Evolutionary conservation across 2,329 filamentous ascomycete species (phyloP), one percentile per base, ranked within the genome.

Genomic region (Ustulina deusta): DNA sequence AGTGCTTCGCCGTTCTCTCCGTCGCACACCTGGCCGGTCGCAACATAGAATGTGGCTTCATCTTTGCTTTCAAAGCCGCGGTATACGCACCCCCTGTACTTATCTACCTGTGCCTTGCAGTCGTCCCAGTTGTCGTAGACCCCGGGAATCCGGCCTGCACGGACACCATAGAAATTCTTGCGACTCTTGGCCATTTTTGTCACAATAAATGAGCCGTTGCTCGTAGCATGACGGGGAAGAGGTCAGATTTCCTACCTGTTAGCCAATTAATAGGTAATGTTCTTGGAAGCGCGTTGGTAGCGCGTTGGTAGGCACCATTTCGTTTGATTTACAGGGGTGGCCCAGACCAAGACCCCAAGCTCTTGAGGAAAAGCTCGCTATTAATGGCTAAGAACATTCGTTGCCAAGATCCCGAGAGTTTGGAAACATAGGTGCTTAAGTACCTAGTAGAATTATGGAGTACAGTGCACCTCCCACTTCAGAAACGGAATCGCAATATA

Each of bases 121-220:
- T 68, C 57, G 6, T 64, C 63, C 72, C 69, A 74, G n/a, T 29
- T 65, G 10, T 63, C 20, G 40, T 74, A 74, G 11, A 74, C 68
- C 3, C 74, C 73, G 1, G 56, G 68, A 52, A 63, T 49, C 27
- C 71, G 70, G 10, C 74, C 74, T 40, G 56, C 40, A 11, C 63
- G 70, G n/a, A 75, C 73, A 2, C 66, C 73, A 25, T 75, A 74
- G 61, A 68, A 73, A 6, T 42, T 54, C 44, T 57, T 61, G 40
- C 56, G 60, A 6, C 57, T 71, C 69, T 51, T 51, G 6, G 51
- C n/a, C 51, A 54, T 54, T 36, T 54, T 36, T 2, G 2, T 13
- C 5, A 22, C n/a, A 54, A 36, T 10, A 17, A 54, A 36, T 10
- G 32, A 54, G n/a, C 1, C 20, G n/a, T 38, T 38, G 29, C 20